Base-by-base conservation (phyloP, 1,284 basidiomycete genomes). In the Wallemia mellicola region DNA sequence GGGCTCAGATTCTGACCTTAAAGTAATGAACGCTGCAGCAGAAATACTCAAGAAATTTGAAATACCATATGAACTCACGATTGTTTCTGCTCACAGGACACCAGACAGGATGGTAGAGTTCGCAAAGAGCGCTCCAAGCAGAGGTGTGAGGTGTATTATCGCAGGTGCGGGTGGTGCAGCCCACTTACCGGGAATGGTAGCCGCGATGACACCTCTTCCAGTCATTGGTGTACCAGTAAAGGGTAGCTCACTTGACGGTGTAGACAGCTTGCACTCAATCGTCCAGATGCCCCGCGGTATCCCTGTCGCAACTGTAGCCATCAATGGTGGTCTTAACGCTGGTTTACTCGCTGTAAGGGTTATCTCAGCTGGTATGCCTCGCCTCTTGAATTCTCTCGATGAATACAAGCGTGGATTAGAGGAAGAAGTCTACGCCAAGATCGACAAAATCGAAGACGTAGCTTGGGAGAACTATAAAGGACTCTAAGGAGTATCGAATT, bases 201-300 rank as follows among this genome's bases (percentile, higher is more conserved):
- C 91, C 1, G 82, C 86, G 15, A 82, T 95, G 79, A 95, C 91
- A 0, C 75, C 80, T 1, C 71, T 98, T 59, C 92, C 94, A 0
- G 88, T 99, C 1, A 81, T 99, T 56, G 92, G 94, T 27, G 92
- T 99, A 0, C 92, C 92, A 1, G 91, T 99, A 60, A 95, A 92
- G 69, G 91, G 87, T 15, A 89, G 86, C 69, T 78, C 81, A 0
- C 74, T 98, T 24, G 92, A 95, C 69, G 92, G 92, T 2, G 89
- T 98, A 0, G 92, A 98, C 71, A 89, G 87, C 24, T 71, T 99
- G 64, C 82, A 95, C 69, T 91, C 86, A 68, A 98, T 99, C 65
- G 87, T 99, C 14, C 92, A 98, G 73, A 99, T 99, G 92, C 92
- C 92, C 84, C 79, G 92, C 57, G 94, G 92, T 25, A 86, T 98